phyloP scores from a whole-genome alignment of 2,329 filamentous ascomycete species.

The Hypoxylon sp. region DNA sequence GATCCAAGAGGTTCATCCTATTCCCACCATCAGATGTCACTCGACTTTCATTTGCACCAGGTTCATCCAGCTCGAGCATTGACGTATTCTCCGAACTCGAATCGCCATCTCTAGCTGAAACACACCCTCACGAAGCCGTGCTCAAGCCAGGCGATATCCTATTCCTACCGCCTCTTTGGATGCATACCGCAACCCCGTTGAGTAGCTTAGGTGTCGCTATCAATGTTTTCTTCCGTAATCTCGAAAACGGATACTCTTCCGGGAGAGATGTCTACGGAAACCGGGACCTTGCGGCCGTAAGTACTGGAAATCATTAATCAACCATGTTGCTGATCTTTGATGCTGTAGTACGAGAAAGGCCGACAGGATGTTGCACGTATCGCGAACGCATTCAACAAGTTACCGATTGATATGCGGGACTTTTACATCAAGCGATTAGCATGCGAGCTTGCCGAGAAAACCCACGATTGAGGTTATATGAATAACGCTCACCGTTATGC shows the following conservation, averaged over 20 bases:
- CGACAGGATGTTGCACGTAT: conserved; percentile 80
- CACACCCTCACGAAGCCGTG: conserved; percentile 76
- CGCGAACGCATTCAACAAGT: conserved; percentile 71
- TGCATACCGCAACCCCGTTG: conserved; percentile 78
- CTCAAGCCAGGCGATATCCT: conserved; percentile 82
- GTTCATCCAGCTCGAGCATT: conserved; percentile 83
- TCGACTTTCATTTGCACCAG: conserved; percentile 78
- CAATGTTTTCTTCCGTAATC: conserved; percentile 89
- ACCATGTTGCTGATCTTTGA: not conserved
- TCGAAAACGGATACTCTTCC: conserved; percentile 76
- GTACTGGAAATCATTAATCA: conserved; percentile 7
- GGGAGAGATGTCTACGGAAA: conserved; percentile 92
- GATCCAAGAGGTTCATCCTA: conserved; percentile 80
- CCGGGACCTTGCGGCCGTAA: conserved; percentile 79
- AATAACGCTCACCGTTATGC: not conserved
- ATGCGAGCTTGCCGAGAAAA: conserved; percentile 69
- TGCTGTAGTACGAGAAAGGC: conserved; percentile 79
- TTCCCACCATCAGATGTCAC: conserved; percentile 84
- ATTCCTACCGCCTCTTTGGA: conserved; percentile 87
- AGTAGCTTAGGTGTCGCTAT: conserved; percentile 79
- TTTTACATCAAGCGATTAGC: conserved; percentile 84
- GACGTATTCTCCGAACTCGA: conserved; percentile 74
- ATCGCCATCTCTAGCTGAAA: conserved; percentile 59
- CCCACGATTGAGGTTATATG: conserved; percentile 25
- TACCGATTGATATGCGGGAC: conserved; percentile 76